A percentile compares a stretch with the other conserved stretches of the same genome.
Conservation (phyloP, 805 yeast species). For the Kuraishia cidri region DNA sequence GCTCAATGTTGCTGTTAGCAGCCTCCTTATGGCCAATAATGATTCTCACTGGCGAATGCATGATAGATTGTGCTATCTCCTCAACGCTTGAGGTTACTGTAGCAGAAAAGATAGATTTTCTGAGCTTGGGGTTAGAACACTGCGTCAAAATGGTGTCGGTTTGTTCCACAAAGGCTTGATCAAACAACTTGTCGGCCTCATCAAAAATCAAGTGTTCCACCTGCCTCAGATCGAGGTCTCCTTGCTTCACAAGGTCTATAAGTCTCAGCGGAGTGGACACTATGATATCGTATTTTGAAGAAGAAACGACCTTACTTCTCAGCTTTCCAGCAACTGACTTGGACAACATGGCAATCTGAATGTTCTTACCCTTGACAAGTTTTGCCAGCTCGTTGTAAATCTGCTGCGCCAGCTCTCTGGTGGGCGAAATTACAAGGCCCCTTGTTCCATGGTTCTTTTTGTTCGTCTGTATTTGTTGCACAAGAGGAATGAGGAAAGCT, state of each 20-base stretch:
- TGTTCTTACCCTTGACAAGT: slow-evolving; percentile 44
- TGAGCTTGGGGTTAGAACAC: slow-evolving; percentile 40
- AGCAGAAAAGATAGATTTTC: slow-evolving; percentile 86
- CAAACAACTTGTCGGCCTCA: slow-evolving; percentile 93
- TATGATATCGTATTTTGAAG: slow-evolving; percentile 66
- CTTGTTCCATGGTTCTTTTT: slow-evolving; percentile 42
- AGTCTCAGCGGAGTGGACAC: slow-evolving; percentile 86
- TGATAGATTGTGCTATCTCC: slow-evolving; percentile 75
- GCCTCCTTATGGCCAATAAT: slow-evolving; percentile 93
- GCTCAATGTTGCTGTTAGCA: slow-evolving; percentile 78
- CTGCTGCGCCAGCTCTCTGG: slow-evolving; percentile 89
- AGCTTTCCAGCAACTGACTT: slow-evolving; percentile 66
- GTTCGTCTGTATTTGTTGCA: slow-evolving; percentile 34
- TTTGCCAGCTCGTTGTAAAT: slow-evolving; percentile 60
- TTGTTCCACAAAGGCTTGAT: slow-evolving; percentile 79
- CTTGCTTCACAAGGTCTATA: slow-evolving; percentile 65
- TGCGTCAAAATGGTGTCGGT: slow-evolving; percentile 74
- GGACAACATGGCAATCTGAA: slow-evolving; percentile 58
- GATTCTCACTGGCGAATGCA: slow-evolving; percentile 79
- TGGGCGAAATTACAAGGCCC: slow-evolving; percentile 84
- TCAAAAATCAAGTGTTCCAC: slow-evolving; percentile 81
- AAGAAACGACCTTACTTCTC: slow-evolving; percentile 46
- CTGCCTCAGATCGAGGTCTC: slow-evolving; percentile 45
- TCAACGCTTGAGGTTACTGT: slow-evolving; percentile 93
- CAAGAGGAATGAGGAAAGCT: slow-evolving; percentile 77